Conservation (phyloP, 768 basidiomycete genomes). For the Collybiopsis confluens region DNA sequence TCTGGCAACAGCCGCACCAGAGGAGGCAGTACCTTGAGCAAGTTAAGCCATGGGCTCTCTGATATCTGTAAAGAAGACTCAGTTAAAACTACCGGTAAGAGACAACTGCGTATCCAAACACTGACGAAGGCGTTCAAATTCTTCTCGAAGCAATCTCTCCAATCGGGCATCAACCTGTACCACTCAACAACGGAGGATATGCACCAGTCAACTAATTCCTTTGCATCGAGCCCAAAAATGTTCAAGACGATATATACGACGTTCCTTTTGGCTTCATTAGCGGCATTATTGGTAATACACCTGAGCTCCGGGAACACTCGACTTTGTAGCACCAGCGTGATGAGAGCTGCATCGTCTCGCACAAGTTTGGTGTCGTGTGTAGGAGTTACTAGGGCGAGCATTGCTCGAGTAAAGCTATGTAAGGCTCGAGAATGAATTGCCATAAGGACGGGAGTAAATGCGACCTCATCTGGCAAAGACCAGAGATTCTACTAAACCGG, state of each 20-base stretch:
- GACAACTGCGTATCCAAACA: slow-evolving; percentile 2
- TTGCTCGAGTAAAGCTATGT: slow-evolving; percentile 29
- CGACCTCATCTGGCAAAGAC: slow-evolving; percentile 26
- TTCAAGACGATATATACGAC: slow-evolving; percentile 43
- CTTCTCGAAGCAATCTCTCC: slow-evolving; percentile 39
- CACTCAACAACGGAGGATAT: slow-evolving; percentile 30
- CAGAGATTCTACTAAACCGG: slow-evolving; percentile 42
- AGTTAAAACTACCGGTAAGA: not conserved
- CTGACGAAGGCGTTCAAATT: slow-evolving; percentile 40
- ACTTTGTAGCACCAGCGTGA: slow-evolving; percentile 36
- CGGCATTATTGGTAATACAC: slow-evolving; percentile 25
- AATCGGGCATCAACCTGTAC: slow-evolving; percentile 32
- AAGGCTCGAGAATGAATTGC: slow-evolving; percentile 47
- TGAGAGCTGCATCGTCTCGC: slow-evolving; percentile 22
- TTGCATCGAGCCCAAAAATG: slow-evolving; percentile 22
- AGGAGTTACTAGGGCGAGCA: slow-evolving; percentile 25
- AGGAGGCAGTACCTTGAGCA: slow-evolving; percentile 35
- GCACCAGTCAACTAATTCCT: slow-evolving; percentile 26
- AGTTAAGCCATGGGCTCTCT: slow-evolving; percentile 37
- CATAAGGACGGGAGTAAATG: slow-evolving; percentile 40
- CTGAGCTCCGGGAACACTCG: slow-evolving; percentile 48
- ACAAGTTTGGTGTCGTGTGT: not conserved
- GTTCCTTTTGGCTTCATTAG: slow-evolving; percentile 30
- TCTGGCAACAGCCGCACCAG: slow-evolving; percentile 43
- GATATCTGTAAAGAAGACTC: slow-evolving; percentile 25